Percentiles rank a stretch among this genome's conserved stretches.
phyloP scores from a whole-genome alignment of 805 yeast genomes.

The Suhomyces tanzawaensis region DNA sequence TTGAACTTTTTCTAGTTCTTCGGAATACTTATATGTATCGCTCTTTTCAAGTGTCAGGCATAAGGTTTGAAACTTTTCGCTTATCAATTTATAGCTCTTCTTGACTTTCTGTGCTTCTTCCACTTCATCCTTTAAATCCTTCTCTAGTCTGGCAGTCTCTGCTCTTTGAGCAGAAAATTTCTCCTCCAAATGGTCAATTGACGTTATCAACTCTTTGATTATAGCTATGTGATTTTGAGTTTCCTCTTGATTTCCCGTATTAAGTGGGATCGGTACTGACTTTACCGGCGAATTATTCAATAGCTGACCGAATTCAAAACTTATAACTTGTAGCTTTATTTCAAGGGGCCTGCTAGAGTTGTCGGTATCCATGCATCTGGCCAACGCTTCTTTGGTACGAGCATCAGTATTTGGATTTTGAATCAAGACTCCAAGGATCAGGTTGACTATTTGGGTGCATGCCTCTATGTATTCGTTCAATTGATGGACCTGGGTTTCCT shows the following conservation, averaged over 20 bases:
- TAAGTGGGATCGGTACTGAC: conserved; percentile 14
- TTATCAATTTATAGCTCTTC: conserved; percentile 17
- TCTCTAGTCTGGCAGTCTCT: conserved; percentile 19
- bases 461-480: conserved; percentile 13
- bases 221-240: conserved; percentile 13
- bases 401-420: conserved; percentile 17
- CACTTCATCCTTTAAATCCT: conserved; percentile 20
- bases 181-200: conserved; percentile 21
- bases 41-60: conserved; percentile 6
- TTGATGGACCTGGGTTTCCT: conserved; percentile 20
- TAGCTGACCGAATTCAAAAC: conserved; percentile 17
- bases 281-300: conserved; percentile 2
- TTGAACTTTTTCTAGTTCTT: conserved; percentile 9
- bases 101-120: conserved; percentile 21
- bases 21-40: conserved; percentile 5
- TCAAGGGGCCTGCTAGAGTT: conserved; percentile 18
- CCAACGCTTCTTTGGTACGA: conserved; percentile 16
- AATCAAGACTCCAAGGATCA: conserved; percentile 18
- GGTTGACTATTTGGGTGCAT: conserved; percentile 17
- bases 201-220: conserved; percentile 17
- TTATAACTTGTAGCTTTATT: conserved; percentile 21
- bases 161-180: conserved; percentile 21
- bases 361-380: conserved; percentile 13
- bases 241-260: conserved; percentile 9
- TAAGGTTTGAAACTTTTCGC: conserved; percentile 17